Conservation (phyloP, 192 early-diverging fungal species). For the Ambispora gerdemannii region DNA sequence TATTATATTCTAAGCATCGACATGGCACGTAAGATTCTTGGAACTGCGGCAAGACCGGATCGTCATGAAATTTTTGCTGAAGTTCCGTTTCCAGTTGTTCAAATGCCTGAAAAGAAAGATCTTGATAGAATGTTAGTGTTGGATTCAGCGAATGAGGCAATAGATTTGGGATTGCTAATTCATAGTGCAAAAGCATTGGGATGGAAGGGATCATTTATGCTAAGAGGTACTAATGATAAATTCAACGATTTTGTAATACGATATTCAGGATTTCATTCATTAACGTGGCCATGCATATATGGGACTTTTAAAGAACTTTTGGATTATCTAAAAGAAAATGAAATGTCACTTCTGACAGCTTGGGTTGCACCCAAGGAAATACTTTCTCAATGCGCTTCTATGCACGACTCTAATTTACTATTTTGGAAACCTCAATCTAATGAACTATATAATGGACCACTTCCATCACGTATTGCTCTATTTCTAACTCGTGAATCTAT, state of each 20-base stretch:
- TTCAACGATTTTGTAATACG: constrained; percentile 38
- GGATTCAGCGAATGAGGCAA: constrained; percentile 36
- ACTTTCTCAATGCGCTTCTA: neutral
- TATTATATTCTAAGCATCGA: constrained; percentile 37
- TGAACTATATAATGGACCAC: neutral
- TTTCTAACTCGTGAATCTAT: no score
- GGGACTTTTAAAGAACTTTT: neutral
- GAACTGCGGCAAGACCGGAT: constrained; percentile 35
- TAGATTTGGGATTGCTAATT: constrained; percentile 37
- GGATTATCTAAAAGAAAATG: constrained; percentile 15
- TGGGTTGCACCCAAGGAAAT: constrained; percentile 25
- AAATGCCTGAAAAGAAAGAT: constrained; percentile 10
- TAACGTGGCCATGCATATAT: constrained; percentile 31
- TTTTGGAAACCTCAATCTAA: neutral
- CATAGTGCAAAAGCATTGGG: constrained; percentile 37
- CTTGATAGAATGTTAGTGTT: constrained; percentile 32
- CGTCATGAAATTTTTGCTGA: constrained; percentile 42
- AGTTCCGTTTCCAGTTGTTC: constrained; percentile 29
- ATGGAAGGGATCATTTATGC: constrained; percentile 26
- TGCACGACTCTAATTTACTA: neutral
- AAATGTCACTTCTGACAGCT: constrained; percentile 37
- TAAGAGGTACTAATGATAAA: constrained; percentile 29
- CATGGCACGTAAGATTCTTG: constrained; percentile 36
- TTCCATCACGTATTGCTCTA: neutral
- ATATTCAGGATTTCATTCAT: constrained; percentile 28